These are phyloP conservation scores for Gossypium australe DNA, from an alignment of 345 rosid species.

Conservation along the genomic window DNA sequence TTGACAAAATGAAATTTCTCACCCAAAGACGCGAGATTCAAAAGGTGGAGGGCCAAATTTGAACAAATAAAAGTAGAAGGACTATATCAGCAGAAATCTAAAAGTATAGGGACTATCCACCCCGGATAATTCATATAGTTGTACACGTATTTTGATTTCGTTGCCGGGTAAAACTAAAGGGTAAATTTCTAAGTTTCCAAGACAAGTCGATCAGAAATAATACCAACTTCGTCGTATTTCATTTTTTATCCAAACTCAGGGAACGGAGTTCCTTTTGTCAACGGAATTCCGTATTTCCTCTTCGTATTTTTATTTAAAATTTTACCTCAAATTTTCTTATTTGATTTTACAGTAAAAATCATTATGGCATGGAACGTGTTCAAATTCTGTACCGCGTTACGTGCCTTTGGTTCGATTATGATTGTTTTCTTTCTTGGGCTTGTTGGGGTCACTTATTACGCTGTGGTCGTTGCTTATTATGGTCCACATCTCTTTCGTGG, in stretches of 20 bases:
- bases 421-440: slow-evolving; percentile 57
- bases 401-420: slow-evolving; percentile 78
- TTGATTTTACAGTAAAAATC: background rate
- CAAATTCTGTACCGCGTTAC: slow-evolving; percentile 68
- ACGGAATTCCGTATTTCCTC: slow-evolving; percentile 4
- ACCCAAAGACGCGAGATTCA: too few species aligned
- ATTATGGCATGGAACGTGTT: slow-evolving; percentile 74
- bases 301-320: background rate
- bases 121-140: too few species aligned
- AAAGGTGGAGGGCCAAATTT: too few species aligned
- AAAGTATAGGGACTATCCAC: too few species aligned
- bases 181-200: background rate
- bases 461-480: slow-evolving; percentile 47
- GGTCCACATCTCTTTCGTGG: slow-evolving; percentile 67
- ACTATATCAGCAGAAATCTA: too few species aligned
- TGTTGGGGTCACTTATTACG: slow-evolving; percentile 57
- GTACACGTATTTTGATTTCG: too few species aligned
- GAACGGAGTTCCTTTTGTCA: slow-evolving; percentile 1
- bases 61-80: too few species aligned
- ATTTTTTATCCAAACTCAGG: background rate
- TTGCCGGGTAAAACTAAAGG: background rate
- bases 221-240: background rate
- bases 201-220: background rate
- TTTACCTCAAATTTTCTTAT: background rate
- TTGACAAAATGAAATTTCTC: too few species aligned